Base-by-base conservation (phyloP, 2,329 filamentous ascomycete genomes). In the Xylariaceae sp. region DNA sequence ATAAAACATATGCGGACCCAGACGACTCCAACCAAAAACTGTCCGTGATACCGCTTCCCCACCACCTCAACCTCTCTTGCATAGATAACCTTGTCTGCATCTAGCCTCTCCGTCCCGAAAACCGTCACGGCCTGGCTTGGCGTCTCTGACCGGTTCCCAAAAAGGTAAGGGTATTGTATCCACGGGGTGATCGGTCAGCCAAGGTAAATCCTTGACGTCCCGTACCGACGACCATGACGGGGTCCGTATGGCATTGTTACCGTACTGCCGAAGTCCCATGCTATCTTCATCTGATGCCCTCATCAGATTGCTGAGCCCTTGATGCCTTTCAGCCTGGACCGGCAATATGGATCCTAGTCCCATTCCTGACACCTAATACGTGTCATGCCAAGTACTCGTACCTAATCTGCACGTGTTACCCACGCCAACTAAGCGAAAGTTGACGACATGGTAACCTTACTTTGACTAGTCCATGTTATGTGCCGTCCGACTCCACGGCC, bases 21-120 rank as follows among this genome's bases (percentile, higher is more conserved):
- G n/a, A n/a, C n/a, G n/a, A n/a, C n/a, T n/a, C n/a, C n/a, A n/a
- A n/a, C n/a, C n/a, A n/a, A n/a, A n/a, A n/a, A n/a, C n/a, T n/a
- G n/a, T n/a, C n/a, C n/a, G n/a, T n/a, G n/a, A n/a, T n/a, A n/a
- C n/a, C n/a, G n/a, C n/a, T n/a, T n/a, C n/a, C n/a, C n/a, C n/a
- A n/a, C 33, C 6, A 37, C 37, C 11, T 33, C 33, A 16, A 36
- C 17, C 40, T 45, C 33, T 45, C 43, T 52, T 58, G 54, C 55
- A 56, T 29, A 50, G 53, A 44, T 52, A 41, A 44, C 32, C 42
- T 50, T 53, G 47, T 46, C 49, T 54, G 50, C 54, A 55, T 37
- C 48, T 55, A 53, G 52, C 55, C 54, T 58, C 45, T 49, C 55
- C 56, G 57, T 61, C 54, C 59, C 60, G 55, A 57, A 54, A 50